phyloP scores from a whole-genome alignment of 169 alveolate species.

The Eimeria brunetti region DNA sequence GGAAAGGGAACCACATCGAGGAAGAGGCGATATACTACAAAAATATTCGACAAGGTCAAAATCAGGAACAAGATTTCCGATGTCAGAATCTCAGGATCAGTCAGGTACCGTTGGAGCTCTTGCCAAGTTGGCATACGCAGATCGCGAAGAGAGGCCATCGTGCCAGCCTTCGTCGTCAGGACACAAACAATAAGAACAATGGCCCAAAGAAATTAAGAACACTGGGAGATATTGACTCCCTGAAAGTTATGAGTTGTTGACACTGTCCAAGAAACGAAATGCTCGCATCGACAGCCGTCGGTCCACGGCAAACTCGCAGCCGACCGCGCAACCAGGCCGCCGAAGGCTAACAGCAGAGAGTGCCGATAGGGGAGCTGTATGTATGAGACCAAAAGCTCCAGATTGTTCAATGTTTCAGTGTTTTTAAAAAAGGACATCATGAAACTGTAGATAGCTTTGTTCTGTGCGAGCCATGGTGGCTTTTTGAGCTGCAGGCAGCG shows the following conservation, averaged over 20 bases:
- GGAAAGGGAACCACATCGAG: constrained; percentile 94
- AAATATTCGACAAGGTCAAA: constrained; percentile 93
- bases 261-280: constrained; percentile 56
- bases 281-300: constrained; percentile 61
- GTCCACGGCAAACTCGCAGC: constrained; percentile 47
- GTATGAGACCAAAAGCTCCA: not conserved
- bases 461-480: constrained; percentile 1
- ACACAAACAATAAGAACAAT: constrained; percentile 21
- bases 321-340: constrained; percentile 76
- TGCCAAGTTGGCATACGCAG: constrained; percentile 87
- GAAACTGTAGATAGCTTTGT: not conserved
- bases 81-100: constrained; percentile 92
- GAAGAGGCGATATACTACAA: constrained; percentile 93
- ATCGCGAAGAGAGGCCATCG: constrained; percentile 78
- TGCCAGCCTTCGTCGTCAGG: constrained; percentile 43
- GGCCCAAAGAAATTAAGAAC: constrained; percentile 17
- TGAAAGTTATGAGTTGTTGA: constrained; percentile 31
- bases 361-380: constrained; percentile 3
- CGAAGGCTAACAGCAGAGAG: constrained; percentile 41
- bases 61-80: constrained; percentile 91
- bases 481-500: constrained; percentile 50
- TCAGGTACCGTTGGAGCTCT: constrained; percentile 89
- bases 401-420: not conserved
- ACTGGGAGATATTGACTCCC: constrained; percentile 55
- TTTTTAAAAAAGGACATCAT: not conserved